Base-by-base conservation (phyloP, 2,329 filamentous ascomycete species). In the Sarocladiaceae sp. region DNA sequence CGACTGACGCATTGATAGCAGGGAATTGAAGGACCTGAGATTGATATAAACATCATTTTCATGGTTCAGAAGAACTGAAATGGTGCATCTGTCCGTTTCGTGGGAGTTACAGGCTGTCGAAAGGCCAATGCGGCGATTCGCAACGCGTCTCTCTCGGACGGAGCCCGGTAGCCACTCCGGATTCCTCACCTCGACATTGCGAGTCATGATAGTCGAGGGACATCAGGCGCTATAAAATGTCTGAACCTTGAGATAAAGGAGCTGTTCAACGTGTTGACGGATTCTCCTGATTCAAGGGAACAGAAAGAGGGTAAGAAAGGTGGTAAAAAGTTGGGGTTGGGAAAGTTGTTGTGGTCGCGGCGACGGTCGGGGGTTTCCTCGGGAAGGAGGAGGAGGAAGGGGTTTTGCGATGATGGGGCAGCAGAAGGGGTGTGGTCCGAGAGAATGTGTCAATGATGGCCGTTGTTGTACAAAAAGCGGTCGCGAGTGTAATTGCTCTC, bases 241-340 rank as follows among this genome's bases (percentile, higher is more conserved):
- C n/a, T 17, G 26, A 26, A 33, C 28, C 15, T 25, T 22, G 28
- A 40, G 35, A 31, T 22, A 40, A 31, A n/a, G 50, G 59, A 20
- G 52, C 58, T 61, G 51, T 52, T 60, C 33, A n/a, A 10, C 42
- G 29, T 31, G 33, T 25, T 25, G 11, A 4, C 63, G 40, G 70
- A 72, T 67, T 71, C 72, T 67, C 57, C 69, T 56, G 53, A 39
- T 49, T 52, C 47, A 37, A 67, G 66, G 71, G 83, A 82, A 70
- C 72, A 74, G 62, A 84, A 84, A 62, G 77, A 88, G 84, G 80
- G 80, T 76, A 84, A 83, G 75, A 78, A 87, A 69, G 73, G 70
- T 64, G 69, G 67, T 65, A 60, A 71, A 71, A 66, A n/a, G 28
- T 47, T 53, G 25, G 50, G 53, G 22, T 49, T 52, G 56, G 29